phyloP scores from a whole-genome alignment of 495 filamentous ascomycete genomes.

The Tirmania nivea region DNA sequence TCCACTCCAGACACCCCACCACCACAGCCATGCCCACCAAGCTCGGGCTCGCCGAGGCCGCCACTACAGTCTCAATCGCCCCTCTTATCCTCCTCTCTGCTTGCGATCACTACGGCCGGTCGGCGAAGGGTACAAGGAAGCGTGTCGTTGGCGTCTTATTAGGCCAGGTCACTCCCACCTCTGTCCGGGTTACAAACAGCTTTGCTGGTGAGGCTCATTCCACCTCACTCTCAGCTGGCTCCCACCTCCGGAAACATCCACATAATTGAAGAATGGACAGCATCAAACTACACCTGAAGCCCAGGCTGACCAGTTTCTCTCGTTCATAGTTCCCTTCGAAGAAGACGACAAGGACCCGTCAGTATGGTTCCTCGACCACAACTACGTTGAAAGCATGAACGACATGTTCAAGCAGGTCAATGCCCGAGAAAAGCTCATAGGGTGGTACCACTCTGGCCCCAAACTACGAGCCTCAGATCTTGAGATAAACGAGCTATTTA shows the following conservation, averaged over 20 bases:
- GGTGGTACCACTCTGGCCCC: conserved; percentile 97
- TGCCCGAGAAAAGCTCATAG: conserved; percentile 93
- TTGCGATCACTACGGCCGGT: conserved; percentile 94
- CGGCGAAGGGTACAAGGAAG: conserved; percentile 72
- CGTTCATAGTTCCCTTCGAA: conserved; percentile 69
- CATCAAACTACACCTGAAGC: neutral
- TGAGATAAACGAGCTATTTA: conserved; percentile 99
- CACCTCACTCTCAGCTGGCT: neutral
- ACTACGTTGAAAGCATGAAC: conserved; percentile 98
- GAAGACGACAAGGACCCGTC: conserved; percentile 97
- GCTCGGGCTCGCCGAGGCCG: conserved; percentile 3
- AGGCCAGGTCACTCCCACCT: conserved; percentile 85
- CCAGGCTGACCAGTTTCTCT: neutral
- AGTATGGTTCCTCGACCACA: conserved; percentile 98
- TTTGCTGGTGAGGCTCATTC: conserved; percentile 54
- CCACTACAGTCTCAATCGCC: conserved; percentile 68
- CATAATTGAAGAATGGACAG: neutral
- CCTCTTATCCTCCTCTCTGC: conserved; percentile 93
- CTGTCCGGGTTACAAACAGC: conserved; percentile 93
- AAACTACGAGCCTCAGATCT: conserved; percentile 93
- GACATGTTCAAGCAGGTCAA: conserved; percentile 99
- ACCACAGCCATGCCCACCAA: conserved; percentile 16
- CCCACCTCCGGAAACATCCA: neutral
- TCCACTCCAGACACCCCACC: conserved; percentile 6
- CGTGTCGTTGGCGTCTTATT: conserved; percentile 89